Conservation (phyloP, 1,139 yeast species). For the Waltiozyma solani region DNA sequence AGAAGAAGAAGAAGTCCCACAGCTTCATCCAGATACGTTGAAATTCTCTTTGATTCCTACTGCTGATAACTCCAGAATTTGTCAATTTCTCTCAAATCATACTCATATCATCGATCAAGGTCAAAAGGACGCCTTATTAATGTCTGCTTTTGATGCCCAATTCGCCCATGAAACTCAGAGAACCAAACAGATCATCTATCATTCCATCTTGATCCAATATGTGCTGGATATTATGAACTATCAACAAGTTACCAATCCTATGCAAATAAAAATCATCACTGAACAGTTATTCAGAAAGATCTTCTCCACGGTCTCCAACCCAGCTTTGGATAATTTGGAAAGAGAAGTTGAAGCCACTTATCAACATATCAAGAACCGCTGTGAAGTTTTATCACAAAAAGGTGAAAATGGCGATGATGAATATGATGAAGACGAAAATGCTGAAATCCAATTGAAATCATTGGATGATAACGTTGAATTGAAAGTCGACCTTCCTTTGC, state of each 20-base stretch:
- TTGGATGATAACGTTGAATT: constrained; percentile 79
- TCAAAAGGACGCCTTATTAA: constrained; percentile 86
- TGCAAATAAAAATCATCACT: constrained; percentile 43
- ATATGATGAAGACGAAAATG: constrained; percentile 24
- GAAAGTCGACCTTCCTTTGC: constrained; percentile 59
- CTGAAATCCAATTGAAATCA: constrained; percentile 77
- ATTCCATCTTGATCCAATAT: constrained; percentile 75
- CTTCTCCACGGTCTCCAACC: constrained; percentile 36
- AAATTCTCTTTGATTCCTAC: constrained; percentile 50
- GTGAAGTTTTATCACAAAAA: constrained; percentile 47
- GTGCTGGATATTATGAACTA: constrained; percentile 52
- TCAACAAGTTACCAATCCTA: constrained; percentile 22
- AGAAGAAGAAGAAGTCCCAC: constrained; percentile 29
- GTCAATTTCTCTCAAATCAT: constrained; percentile 40
- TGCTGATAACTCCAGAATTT: constrained; percentile 37
- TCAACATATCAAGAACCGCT: constrained; percentile 64
- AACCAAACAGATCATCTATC: constrained; percentile 62
- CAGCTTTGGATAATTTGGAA: constrained; percentile 55
- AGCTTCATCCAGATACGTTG: constrained; percentile 52
- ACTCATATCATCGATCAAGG: constrained; percentile 66
- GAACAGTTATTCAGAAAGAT: constrained; percentile 63
- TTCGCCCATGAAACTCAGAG: constrained; percentile 43
- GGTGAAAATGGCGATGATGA: constrained; percentile 23
- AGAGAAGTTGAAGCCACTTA: constrained; percentile 67
- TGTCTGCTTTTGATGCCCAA: constrained; percentile 86